These are phyloP conservation scores for Pistacia integerrima DNA, from an alignment of 345 rosid genomes.

Conservation along the genomic window DNA sequence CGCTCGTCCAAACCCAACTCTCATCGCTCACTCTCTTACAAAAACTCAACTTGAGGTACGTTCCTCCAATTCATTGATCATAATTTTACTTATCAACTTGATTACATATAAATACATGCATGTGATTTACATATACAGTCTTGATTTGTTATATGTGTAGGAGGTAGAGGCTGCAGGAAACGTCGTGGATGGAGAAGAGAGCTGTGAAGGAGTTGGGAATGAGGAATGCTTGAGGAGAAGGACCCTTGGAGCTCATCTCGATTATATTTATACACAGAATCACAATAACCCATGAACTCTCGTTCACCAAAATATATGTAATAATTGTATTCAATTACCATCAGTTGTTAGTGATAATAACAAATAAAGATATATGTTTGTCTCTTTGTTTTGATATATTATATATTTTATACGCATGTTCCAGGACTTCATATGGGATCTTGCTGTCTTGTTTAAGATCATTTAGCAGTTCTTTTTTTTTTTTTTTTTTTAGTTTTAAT, in stretches of 20 bases:
- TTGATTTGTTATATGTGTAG: constrained; percentile 4
- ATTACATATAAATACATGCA: too few species aligned
- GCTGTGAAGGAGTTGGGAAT: constrained; percentile 26
- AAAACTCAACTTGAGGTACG: constrained; percentile 14
- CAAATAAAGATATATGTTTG: not conserved
- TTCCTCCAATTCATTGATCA: not conserved
- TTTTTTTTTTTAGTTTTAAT: too few species aligned
- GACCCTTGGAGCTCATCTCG: constrained; percentile 49
- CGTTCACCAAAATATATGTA: not conserved
- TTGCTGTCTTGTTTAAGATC: not conserved
- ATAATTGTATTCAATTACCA: too few species aligned
- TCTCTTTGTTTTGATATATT: too few species aligned
- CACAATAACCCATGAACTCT: constrained; percentile 30
- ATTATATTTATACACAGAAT: constrained; percentile 55
- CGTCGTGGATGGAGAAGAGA: not conserved
- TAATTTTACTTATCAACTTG: too few species aligned
- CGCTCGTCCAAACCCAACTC: constrained; percentile 21
- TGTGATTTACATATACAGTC: too few species aligned
- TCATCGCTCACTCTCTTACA: not conserved
- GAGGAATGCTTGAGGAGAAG: constrained; percentile 39
- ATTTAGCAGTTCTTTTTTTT: too few species aligned
- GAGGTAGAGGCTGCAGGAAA: constrained; percentile 17
- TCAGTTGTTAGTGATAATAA: not conserved
- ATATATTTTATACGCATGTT: not conserved
- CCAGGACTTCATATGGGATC: not conserved